Evolutionary conservation across 208 protist species (phyloP), one percentile per base, ranked within the genome.

Genomic region (Leishmania aethiopica): DNA sequence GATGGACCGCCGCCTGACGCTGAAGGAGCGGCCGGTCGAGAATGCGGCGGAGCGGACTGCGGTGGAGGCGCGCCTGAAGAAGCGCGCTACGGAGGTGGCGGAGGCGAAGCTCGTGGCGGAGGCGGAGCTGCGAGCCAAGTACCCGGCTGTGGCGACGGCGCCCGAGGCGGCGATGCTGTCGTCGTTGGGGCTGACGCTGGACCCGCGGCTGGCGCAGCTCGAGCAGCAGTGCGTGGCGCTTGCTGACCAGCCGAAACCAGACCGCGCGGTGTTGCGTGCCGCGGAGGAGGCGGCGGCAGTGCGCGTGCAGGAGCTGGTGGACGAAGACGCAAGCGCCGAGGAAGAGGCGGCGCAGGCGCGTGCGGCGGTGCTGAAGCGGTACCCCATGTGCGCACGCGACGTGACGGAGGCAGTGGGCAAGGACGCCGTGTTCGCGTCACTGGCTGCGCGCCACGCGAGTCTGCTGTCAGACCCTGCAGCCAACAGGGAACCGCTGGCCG

Each of bases 311-410:
- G 66, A 86, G 76, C 57, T 89, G 11, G 60, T 75, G 25, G 75
- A 75, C 17, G 86, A 88, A 32, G 88, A 93, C 64, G 67, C 67
- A 2, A 35, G 25, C 15, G 75, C 85, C 70, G 90, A 89, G 73
- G 32, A 17, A 10, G 79, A 88, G 74, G 69, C 88, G 25, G 78
- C 82, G 45, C 22, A 55, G n/a, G 77, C 85, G n/a, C 86, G 88
- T 55, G 47, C 51, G 25, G 70, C 49, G 10, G 74, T 89, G 70
- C 73, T 82, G 42, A 71, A 69, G 35, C 59, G 57, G 74, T 93
- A 91, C 79, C 88, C 88, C 32, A 91, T 90, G 86, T 91, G 87
- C 78, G 78, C 88, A 28, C 77, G 88, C 22, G 90, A 91, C 62
- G 76, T 91, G 35, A 89, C 87, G 32, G 84, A 89, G 82, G 89